Conservation (phyloP, 148 eudicot species). For the Gaultheria prostrata region DNA sequence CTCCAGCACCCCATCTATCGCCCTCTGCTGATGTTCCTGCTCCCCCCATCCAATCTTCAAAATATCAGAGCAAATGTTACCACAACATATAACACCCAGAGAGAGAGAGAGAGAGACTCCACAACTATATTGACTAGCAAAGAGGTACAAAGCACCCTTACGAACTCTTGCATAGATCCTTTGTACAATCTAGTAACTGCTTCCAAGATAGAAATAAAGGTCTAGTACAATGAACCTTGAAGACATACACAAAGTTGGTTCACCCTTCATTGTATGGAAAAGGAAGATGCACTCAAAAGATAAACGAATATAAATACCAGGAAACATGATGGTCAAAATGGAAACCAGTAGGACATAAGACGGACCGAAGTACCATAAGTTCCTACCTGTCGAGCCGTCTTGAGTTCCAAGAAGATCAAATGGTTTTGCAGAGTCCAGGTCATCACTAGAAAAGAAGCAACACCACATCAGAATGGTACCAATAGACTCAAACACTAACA, state of each 20-base stretch:
- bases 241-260: background rate
- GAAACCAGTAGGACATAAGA: background rate
- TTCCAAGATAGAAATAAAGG: background rate
- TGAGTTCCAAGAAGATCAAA: constrained; percentile 78
- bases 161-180: background rate
- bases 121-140: background rate
- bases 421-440: constrained; percentile 59
- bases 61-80: constrained; percentile 12
- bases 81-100: background rate
- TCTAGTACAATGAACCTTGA: background rate
- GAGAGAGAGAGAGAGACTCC: constrained; percentile 7
- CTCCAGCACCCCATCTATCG: constrained; percentile 51
- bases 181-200: constrained; percentile 3
- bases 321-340: background rate
- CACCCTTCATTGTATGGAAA: background rate
- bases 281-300: background rate
- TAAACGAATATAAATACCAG: background rate
- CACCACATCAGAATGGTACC: constrained; percentile 14
- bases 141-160: background rate
- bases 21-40: constrained; percentile 57
- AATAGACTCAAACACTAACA: background rate
- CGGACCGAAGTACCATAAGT: background rate
- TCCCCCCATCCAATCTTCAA: constrained; percentile 71
- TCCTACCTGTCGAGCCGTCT: constrained; percentile 56
- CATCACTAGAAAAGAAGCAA: constrained; percentile 49